Evolutionary conservation across 192 early-diverging fungal species (phyloP), one percentile per base, ranked within the genome.

Genomic region (Entomortierella chlamydospora): DNA sequence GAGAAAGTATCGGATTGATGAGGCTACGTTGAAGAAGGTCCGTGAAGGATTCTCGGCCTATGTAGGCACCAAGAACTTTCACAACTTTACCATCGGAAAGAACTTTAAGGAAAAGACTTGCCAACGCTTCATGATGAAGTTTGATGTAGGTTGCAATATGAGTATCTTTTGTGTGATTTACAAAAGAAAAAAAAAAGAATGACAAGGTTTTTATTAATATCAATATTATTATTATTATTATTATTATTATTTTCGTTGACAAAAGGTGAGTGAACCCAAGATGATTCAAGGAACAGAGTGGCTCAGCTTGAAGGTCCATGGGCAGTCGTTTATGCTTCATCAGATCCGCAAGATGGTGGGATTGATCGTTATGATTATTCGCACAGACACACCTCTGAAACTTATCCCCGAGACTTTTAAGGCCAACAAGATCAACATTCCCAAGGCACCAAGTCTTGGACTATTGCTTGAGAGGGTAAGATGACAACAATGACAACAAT

Each of bases 301-400:
- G 98, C 73, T 99, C 28, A 93, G 91, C 33, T 80, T 97, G 30
- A 97, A 96, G 71, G 91, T 99, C 29, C 87, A 93, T 68, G 98
- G 98, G 4, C 97, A 99, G 82, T 93, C 93, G 43, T 99, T 99
- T 68, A 99, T 99, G 97, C 85, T 99, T 34, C 97, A 99, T 85
- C 98, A 99, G 85, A 99, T 99, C 71, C 92, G 98, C 41, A 99
- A 99, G 74, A 99, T 99, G 98, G 94, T 99, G 66, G 95, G 96
- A 0, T 84, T 99, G 57, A 91, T 91, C 9, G 86, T 97, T 4
- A 78, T 99, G 82, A 85, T 94, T 66, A 86, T 95, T 30, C 91
- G 97, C 15, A 90, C 90, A 11, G 68, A 76, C 6, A 93, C 94
- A 7, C 93, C 95, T 5, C 59, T 89, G 7, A 69, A 69, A 2